Base-by-base conservation (phyloP, 768 basidiomycete genomes). In the Suillus hirtellus region DNA sequence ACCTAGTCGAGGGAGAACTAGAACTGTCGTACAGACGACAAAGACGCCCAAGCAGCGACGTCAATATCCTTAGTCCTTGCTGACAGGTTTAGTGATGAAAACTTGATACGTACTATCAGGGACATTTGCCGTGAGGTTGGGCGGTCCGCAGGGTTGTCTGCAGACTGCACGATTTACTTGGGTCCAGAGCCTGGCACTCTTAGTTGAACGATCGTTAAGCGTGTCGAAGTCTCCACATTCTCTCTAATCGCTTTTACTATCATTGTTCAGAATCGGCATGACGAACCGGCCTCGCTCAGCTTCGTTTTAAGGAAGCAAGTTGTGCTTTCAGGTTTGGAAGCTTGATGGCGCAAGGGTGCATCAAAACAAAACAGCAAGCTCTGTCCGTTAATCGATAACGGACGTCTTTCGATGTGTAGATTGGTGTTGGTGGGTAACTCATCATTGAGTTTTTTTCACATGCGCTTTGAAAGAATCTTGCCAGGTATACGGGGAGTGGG, bases 191-290 rank as follows among this genome's bases (percentile, higher is more conserved):
- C 69, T 76, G 79, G 63, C 69, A 71, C 24, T 89, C 87, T 60
- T 88, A 84, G 10, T 91, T 90, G 89, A 0, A 90, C 90, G 66
- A 93, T 90, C 9, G 89, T 90, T 34, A 92, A 75, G 17, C 87
- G 81, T 11, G 81, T 81, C 4, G 88, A 85, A 11, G 87, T 84
- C 47, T 89, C 90, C 3, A 79, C 89, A 58, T 86, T 21, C 90
- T 84, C 73, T 92, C 90, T 10, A 79, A 68, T 42, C 89, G 83
- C 69, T 90, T 79, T 50, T 91, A 76, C 68, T 93, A 90, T 59
- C 89, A 76, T 71, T 92, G 91, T 69, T 92, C 49, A 27, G 14
- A 24, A 27, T 27, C 90, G 17, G 81, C 78, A 31, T 31, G 5
- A 31, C 31, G 31, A 31, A 31, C 6, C 31, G 31, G 31, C 31